Evolutionary conservation across 257 asterid species (phyloP), one percentile per base, ranked within the genome.

Genomic region (Solanum etuberosum): DNA sequence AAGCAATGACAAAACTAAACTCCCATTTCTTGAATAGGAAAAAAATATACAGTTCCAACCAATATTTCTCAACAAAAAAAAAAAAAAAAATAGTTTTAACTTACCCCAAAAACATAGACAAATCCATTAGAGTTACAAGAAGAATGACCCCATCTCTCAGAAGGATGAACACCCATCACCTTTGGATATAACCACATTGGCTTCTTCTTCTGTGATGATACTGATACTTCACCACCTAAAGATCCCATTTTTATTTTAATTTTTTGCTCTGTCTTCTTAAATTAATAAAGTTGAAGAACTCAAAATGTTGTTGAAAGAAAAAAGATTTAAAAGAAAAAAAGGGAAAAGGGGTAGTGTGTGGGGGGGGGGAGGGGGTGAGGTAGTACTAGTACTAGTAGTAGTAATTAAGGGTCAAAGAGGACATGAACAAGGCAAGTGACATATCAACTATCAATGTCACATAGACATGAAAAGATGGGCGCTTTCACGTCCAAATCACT

Each of bases 121-220:
- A 89, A 91, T 8, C 97, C 98, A 90, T 94, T 92, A 91, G 90
- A 94, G 91, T 89, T 94, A 92, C 96, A 95, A 77, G 99, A 90
- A 81, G 99, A 95, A 91, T 97, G 98, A 68, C 99, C 99, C 99
- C 99, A 97, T 94, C 99, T 95, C 90, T 95, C 96, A 88, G 96
- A 94, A 92, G 98, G 98, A 87, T 88, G 90, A 74, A 93, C 89
- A 51, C 98, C 98, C 89, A 88, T 84, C 74, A 94, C 91, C 89
- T 92, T 94, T 38, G 98, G 99, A 88, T 88, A 91, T 38, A 91
- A 51, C 98, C 95, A 93, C 98, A 94, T 92, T 92, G 97, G 93
- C 86, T 91, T 94, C 87, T 91, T 94, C 89, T 70, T 85, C 35
- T 88, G 90, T 88, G 87, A 86, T 82, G 81, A 21, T 73, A 29